Percentiles rank a stretch among this genome's conserved stretches.
phyloP scores from a whole-genome alignment of 148 eudicot genomes.

The Amaranthus hypochondriacus region DNA sequence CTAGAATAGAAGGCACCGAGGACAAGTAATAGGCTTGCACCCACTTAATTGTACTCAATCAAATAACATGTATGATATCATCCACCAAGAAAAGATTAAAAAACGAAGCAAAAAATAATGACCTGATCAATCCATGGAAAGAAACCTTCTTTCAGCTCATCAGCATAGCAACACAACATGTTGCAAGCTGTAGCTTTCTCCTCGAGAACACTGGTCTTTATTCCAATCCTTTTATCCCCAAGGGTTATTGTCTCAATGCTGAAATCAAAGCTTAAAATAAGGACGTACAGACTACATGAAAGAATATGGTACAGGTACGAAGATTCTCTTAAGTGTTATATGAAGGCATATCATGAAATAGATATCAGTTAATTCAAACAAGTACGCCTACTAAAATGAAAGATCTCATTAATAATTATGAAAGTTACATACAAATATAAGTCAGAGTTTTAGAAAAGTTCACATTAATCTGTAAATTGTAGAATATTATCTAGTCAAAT shows the following conservation, averaged over 20 bases:
- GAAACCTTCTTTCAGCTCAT: conserved; percentile 48
- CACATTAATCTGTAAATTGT: background rate
- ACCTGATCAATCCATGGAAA: conserved; percentile 49
- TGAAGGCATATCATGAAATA: background rate
- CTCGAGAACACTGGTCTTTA: conserved; percentile 41
- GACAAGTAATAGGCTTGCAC: background rate
- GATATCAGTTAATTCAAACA: background rate
- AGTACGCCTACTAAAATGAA: background rate
- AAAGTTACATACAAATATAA: background rate
- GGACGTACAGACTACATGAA: too few species aligned
- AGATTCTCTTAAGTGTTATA: too few species aligned
- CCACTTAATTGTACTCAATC: background rate
- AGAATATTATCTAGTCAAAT: background rate
- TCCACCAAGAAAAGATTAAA: background rate
- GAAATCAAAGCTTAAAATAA: conserved; percentile 4
- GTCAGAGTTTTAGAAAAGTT: background rate
- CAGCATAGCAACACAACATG: conserved; percentile 49
- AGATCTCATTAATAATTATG: background rate
- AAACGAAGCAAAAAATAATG: background rate
- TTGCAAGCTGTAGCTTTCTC: conserved; percentile 52
- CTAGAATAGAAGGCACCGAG: background rate
- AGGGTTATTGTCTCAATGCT: conserved; percentile 43
- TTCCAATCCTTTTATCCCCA: conserved; percentile 41
- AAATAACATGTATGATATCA: background rate
- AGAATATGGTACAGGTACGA: too few species aligned